A percentile compares a stretch with the other conserved stretches of the same genome.
phyloP scores from a whole-genome alignment of 305 asterid species.

The Solanum chacoense region DNA sequence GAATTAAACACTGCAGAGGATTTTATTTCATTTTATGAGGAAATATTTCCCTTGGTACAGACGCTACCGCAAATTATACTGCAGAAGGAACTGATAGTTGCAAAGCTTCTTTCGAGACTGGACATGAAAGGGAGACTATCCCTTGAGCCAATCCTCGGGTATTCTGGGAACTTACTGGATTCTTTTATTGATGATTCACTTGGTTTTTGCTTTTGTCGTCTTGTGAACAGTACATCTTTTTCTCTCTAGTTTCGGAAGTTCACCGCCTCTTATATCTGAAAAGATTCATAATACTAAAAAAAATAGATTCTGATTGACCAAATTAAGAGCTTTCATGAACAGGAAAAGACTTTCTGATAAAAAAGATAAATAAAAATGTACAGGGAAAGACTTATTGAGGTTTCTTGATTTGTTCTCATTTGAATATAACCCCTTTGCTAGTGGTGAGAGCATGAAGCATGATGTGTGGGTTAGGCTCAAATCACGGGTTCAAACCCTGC shows the following conservation, averaged over 20 bases:
- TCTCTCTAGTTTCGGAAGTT: background rate
- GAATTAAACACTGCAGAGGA: slow-evolving; percentile 91
- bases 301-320: background rate
- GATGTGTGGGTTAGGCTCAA: background rate
- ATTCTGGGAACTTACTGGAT: slow-evolving; percentile 1
- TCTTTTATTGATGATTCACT: background rate
- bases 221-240: background rate
- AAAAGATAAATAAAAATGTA: background rate
- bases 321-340: background rate
- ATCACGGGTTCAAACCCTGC: background rate
- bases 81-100: slow-evolving; percentile 57
- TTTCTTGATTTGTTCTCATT: background rate
- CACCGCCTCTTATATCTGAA: background rate
- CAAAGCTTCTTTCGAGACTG: slow-evolving; percentile 51
- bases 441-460: background rate
- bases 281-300: background rate
- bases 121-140: slow-evolving; percentile 77
- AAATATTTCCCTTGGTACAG: slow-evolving; percentile 75
- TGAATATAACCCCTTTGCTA: background rate
- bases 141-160: slow-evolving; percentile 77
- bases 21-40: slow-evolving; percentile 80
- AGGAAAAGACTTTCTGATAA: background rate
- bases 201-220: background rate
- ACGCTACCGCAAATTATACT: slow-evolving; percentile 81
- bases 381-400: background rate